Percentiles rank a stretch among this genome's conserved stretches.
These are phyloP conservation scores for Oxyria digyna DNA, from an alignment of 148 eudicot species.

Conservation along the genomic window DNA sequence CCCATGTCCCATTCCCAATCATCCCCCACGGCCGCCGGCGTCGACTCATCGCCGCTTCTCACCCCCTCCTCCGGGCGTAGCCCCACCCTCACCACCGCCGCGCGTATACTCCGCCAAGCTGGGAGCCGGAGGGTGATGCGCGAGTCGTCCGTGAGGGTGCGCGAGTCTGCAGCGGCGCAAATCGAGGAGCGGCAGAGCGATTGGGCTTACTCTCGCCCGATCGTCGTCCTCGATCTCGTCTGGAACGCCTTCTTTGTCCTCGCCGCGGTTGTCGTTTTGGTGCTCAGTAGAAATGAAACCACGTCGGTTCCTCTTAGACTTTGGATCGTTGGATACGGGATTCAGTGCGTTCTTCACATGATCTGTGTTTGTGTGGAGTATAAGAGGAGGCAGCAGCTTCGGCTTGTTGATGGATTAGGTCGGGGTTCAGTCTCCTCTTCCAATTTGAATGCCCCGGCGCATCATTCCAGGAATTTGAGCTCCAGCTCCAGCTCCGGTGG, in stretches of 20 bases:
- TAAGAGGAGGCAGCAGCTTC: slow-evolving; percentile 16
- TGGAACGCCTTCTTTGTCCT: slow-evolving; percentile 54
- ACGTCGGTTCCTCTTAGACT: slow-evolving; percentile 37
- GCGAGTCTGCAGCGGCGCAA: slow-evolving; percentile 62
- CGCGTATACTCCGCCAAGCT: slow-evolving; percentile 50
- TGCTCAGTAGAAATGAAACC: slow-evolving; percentile 18
- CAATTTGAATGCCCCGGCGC: background rate
- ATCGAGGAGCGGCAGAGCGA: slow-evolving; percentile 60
- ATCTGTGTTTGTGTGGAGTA: slow-evolving; percentile 49
- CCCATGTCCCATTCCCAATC: slow-evolving; percentile 7
- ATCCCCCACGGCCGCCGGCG: slow-evolving; percentile 6
- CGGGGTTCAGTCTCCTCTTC: background rate
- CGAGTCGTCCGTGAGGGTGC: slow-evolving; percentile 47
- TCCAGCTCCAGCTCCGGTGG: slow-evolving; percentile 6
- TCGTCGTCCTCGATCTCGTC: slow-evolving; percentile 41
- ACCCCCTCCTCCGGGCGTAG: background rate
- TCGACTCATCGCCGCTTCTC: slow-evolving; percentile 6
- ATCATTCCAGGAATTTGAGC: background rate
- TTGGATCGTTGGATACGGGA: slow-evolving; percentile 50
- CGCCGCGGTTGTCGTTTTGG: slow-evolving; percentile 21
- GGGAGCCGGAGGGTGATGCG: slow-evolving; percentile 34
- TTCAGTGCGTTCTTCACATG: slow-evolving; percentile 61
- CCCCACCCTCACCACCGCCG: slow-evolving; percentile 37
- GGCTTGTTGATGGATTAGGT: background rate
- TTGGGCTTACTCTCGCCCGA: slow-evolving; percentile 64